Base-by-base conservation (phyloP, 1,284 basidiomycete species). In the Cryptococcus sp. region DNA sequence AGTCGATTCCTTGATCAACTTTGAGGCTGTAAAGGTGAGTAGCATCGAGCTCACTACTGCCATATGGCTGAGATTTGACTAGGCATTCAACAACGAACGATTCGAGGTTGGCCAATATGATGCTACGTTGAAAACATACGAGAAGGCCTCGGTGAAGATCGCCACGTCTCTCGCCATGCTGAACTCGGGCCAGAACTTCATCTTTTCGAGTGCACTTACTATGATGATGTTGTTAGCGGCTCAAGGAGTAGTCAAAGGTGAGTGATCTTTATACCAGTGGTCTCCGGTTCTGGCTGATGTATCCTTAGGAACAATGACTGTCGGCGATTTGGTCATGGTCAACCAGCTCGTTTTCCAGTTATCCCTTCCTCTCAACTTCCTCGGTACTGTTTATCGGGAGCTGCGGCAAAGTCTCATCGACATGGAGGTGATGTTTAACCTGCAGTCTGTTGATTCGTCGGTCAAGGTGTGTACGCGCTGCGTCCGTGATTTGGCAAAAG, bases 331-430 rank as follows among this genome's bases (percentile, higher is more conserved):
- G 20, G 96, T 99, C 62, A 96, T 99, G 90, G 89, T 96, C 69
- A 99, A 99, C 77, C 95, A 98, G 75, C 84, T 99, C n/a, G 93
- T 99, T 41, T 99, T 99, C 82, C 96, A 99, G 76, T 82, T 99
- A 0, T 95, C 92, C 1, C 81, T 99, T 22, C 95, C 95, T 2
- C 85, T 99, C 62, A 98, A 98, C 80, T 99, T 99, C 80, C 81
- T 99, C 56, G 95, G 95, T 0, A 92, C 92, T 0, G 94, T 99
- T 50, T 99, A 99, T 73, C 89, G 96, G 52, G 95, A 99, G 78
- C 85, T 98, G 74, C 83, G 93, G 38, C 96, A 99, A 75, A 94
- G 91, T 72, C 80, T 99, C 47, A 84, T 98, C 50, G 95, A 99
- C 78, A 97, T 99, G 93, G 95, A 97, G 68, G 87, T 91, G 4